Percentiles rank a stretch among this genome's conserved stretches.
Conservation (phyloP, 2,329 filamentous ascomycete genomes). For the Dothidotthia symphoricarpi region DNA sequence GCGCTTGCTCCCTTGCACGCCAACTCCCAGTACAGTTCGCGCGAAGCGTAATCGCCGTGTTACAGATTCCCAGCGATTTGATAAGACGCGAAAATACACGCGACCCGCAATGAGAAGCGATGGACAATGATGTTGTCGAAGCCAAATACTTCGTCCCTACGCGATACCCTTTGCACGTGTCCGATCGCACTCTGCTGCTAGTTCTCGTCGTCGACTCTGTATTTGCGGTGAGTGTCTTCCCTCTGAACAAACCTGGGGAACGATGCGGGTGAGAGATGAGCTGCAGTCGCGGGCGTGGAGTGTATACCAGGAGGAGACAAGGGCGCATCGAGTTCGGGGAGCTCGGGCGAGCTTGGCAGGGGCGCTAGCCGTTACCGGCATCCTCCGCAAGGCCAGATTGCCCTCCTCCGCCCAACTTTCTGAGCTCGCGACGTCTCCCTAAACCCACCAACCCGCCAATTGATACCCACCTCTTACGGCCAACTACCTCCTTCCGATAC, state of each 20-base stretch:
- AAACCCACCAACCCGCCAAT: slow-evolving; percentile 9
- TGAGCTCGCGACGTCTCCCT: slow-evolving; percentile 16
- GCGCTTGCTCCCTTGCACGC: slow-evolving; percentile 22
- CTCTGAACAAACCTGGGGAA: slow-evolving; percentile 17
- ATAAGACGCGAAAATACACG: slow-evolving; percentile 20
- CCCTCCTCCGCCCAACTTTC: slow-evolving; percentile 21
- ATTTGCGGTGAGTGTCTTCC: slow-evolving; percentile 5
- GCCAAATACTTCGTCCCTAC: too few relatives aligned
- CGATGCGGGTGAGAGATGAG: slow-evolving; percentile 10
- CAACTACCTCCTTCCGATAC: slow-evolving; percentile 1
- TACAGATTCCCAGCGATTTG: slow-evolving; percentile 28
- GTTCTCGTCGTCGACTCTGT: slow-evolving; percentile 1
- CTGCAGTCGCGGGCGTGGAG: slow-evolving; percentile 13
- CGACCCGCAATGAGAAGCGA: slow-evolving; percentile 24
- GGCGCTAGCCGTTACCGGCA: slow-evolving; percentile 15
- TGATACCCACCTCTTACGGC: slow-evolving; percentile 2
- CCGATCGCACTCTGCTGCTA: not conserved
- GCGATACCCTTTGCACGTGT: slow-evolving; percentile 8
- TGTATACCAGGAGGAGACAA: not conserved
- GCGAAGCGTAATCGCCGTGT: slow-evolving; percentile 19
- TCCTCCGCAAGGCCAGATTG: slow-evolving; percentile 32
- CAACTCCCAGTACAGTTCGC: slow-evolving; percentile 28
- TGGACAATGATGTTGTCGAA: slow-evolving; percentile 11
- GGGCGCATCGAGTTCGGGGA: slow-evolving; percentile 6
- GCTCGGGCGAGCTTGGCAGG: slow-evolving; percentile 11